phyloP scores from a whole-genome alignment of 768 basidiomycete species.

The Lactarius sanguifluus region DNA sequence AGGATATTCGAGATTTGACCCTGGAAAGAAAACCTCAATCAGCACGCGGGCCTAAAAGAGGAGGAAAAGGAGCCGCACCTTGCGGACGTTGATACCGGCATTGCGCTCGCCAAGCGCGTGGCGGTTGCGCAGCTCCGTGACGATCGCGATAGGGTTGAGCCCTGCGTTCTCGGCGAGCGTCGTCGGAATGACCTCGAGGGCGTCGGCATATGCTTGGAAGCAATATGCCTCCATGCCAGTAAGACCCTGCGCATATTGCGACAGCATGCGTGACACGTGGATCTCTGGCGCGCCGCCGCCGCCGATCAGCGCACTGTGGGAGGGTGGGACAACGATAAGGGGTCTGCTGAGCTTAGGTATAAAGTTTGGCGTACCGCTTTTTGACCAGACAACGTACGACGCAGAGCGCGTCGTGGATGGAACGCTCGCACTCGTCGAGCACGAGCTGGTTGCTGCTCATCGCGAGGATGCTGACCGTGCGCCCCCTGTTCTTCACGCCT shows the following conservation, averaged over 20 bases:
- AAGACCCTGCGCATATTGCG: constrained; percentile 87
- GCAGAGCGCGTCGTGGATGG: constrained; percentile 97
- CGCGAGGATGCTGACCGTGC: constrained; percentile 93
- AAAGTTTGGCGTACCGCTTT: constrained; percentile 67
- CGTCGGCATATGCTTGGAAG: constrained; percentile 98
- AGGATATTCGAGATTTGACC: constrained; percentile 96
- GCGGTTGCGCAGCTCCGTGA: constrained; percentile 95
- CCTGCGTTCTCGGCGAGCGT: constrained; percentile 99
- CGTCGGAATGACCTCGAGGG: constrained; percentile 95
- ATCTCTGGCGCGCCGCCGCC: constrained; percentile 99
- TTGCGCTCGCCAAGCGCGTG: constrained; percentile 93
- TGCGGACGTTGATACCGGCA: constrained; percentile 97
- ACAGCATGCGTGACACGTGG: constrained; percentile 87
- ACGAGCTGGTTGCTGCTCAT: constrained; percentile 93
- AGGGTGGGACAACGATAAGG: background rate
- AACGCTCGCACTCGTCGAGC: constrained; percentile 95
- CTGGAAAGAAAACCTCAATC: constrained; percentile 34
- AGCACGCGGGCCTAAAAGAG: background rate
- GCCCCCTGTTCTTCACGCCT: constrained; percentile 91
- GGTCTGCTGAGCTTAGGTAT: background rate
- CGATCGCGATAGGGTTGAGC: constrained; percentile 95
- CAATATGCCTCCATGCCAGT: constrained; percentile 99
- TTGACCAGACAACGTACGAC: constrained; percentile 98
- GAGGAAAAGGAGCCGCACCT: constrained; percentile 49
- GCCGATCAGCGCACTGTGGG: constrained; percentile 79